phyloP scores from a whole-genome alignment of 257 asterid species.

The Nicotiana paniculata region DNA sequence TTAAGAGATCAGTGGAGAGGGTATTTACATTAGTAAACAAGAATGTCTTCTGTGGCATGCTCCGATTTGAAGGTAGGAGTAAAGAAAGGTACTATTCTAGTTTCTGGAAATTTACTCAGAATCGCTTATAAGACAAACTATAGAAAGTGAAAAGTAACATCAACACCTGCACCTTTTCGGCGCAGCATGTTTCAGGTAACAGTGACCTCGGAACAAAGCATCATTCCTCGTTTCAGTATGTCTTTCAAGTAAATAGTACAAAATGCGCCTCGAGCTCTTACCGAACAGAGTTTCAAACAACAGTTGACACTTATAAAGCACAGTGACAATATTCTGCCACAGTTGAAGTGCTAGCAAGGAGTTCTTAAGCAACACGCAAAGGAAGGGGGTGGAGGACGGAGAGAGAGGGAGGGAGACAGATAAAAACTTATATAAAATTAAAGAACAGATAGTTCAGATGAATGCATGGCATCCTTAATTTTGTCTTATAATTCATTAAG shows the following conservation, averaged over 20 bases:
- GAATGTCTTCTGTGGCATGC: background rate
- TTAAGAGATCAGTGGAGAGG: background rate
- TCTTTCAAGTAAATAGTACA: background rate
- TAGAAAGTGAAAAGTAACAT: background rate
- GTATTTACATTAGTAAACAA: background rate
- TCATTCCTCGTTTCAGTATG: background rate
- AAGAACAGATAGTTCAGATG: background rate
- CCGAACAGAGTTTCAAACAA: background rate
- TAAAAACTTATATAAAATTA: background rate
- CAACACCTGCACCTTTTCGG: background rate
- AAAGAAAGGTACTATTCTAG: background rate
- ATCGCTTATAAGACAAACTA: background rate
- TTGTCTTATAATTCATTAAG: background rate
- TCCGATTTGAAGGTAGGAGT: background rate
- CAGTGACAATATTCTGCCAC: background rate
- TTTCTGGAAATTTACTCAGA: background rate
- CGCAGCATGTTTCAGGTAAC: background rate
- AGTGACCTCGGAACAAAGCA: background rate
- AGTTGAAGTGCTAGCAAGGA: slow-evolving; percentile 1
- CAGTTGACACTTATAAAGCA: background rate
- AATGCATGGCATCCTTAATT: background rate
- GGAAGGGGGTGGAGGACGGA: background rate
- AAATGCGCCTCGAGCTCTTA: background rate
- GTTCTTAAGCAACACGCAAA: background rate
- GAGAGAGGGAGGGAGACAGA: background rate